Evolutionary conservation across 2,329 filamentous ascomycete genomes (phyloP), one percentile per base, ranked within the genome.

Genomic region (Venturia pyrina): DNA sequence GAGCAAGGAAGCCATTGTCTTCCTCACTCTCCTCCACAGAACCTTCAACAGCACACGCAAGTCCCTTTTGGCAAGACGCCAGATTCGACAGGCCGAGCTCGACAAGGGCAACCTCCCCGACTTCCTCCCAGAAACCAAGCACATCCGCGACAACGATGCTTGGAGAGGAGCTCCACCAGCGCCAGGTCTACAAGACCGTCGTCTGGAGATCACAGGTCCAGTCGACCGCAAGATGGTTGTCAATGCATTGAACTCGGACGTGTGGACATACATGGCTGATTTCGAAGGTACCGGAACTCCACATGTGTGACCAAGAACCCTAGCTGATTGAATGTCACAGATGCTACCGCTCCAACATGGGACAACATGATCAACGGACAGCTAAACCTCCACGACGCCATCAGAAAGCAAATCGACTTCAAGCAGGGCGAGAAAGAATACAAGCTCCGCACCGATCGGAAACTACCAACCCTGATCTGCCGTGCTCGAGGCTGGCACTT

Each of bases 331-430:
- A 24, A 19, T 53, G 1, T 34, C 13, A 19, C 72, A 96, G 93
- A 98, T 78, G 96, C 95, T 7, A 95, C 85, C 74, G 93, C 95
- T 32, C 95, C 95, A 32, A 97, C 95, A 56, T 99, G 95, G 95
- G 92, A 96, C 71, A 98, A 98, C 82, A 98, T 98, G 93, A 89
- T 98, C 82, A 96, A 95, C 72, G 95, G 95, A 69, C 95, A 99
- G 80, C 88, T 97, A 71, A 99, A 98, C 82, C 85, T 99, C 66
- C 96, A 97, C 82, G 95, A 98, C 73, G 95, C 93, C 71, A 92
- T 96, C 75, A 90, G 95, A 73, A 88, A 87, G 71, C 90, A 97
- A 79, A 87, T 98, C 72, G 93, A 98, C 81, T 98, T 98, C 84
- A 96, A 95, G 83, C 89, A 93, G 75, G 93, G 93, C 69, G 82